A percentile compares a stretch with the other conserved stretches of the same genome.
Evolutionary conservation across 768 basidiomycete species (phyloP).

Genomic region (Lactarius tabidus): DNA sequence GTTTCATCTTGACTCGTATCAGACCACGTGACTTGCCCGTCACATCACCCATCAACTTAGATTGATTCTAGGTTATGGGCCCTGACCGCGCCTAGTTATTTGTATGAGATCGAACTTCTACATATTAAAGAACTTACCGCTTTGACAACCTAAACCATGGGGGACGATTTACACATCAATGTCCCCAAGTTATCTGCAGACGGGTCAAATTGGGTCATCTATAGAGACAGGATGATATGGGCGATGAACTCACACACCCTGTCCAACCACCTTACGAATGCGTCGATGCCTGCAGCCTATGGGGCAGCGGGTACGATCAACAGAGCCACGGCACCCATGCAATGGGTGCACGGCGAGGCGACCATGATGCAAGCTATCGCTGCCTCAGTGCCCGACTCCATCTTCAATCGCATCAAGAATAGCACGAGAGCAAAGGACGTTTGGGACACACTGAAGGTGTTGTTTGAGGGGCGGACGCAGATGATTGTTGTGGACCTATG

Average conservation of each 20-base stretch:
- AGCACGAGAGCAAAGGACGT: conserved; percentile 7
- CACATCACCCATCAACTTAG: too few relatives aligned
- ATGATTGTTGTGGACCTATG: conserved; percentile 33
- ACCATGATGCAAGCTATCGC: not conserved
- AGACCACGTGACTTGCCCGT: too few relatives aligned
- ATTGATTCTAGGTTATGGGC: conserved; percentile 23
- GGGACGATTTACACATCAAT: conserved; percentile 6
- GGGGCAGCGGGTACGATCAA: conserved; percentile 23
- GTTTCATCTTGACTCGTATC: too few relatives aligned
- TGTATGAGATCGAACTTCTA: too few relatives aligned
- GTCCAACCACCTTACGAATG: conserved; percentile 25
- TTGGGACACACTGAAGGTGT: conserved; percentile 31
- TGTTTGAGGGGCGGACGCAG: conserved; percentile 31
- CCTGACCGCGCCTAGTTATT: not conserved
- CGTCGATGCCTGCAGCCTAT: conserved; percentile 4
- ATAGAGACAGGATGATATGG: conserved; percentile 25
- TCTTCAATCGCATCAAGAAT: not conserved
- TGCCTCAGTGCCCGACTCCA: not conserved
- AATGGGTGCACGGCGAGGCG: not conserved
- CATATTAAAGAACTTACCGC: not conserved
- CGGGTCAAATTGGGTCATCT: conserved; percentile 32
- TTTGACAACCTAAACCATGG: not conserved
- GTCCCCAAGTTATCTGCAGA: conserved; percentile 30
- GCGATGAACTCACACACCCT: conserved; percentile 26
- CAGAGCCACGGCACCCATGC: not conserved